Evolutionary conservation across 140 eudicot species (phyloP), one percentile per base, ranked within the genome.

Genomic region (Senecio squalidus): DNA sequence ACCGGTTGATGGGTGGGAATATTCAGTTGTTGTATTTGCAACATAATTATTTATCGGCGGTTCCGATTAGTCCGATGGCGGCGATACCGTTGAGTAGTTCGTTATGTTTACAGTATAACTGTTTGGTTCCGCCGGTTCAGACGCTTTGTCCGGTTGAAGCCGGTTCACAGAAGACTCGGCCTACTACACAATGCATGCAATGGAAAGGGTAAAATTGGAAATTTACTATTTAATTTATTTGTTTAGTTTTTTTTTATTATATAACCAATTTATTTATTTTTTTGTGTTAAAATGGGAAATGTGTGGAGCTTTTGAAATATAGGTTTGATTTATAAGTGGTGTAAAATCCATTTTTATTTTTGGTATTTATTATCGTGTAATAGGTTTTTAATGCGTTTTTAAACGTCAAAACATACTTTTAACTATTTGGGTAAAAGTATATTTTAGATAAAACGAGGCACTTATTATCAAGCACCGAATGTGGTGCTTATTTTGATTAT

Each of bases 121-220:
- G 98, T 17, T 84, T 92, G 98, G 84, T 87, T 49, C 82, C 78
- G 24, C 98, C 98, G 31, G 84, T 88, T 9, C 84, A 82, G 72
- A 81, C 96, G 51, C 88, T 92, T 11, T 92, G 98, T 75, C 98
- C 98, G 43, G 26, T 76, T 62, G 91, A 92, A 66, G 81, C 98
- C 7, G 98, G 98, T 60, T 62, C 60, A 16, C 96, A 84, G 82
- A 87, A 81, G 68, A 79, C 92, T 22, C 81, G 98, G 52, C 98
- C 98, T 51, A 79, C 89, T 0, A 36, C 72, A 10, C 98, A 92
- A 27, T 92, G 98, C 73, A 40, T 53, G 55, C 68, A 63, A 78
- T 84, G 95, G 95, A 81, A 64, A 76, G 96, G 92, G 81, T 81
- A 78, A 63, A 11, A 17, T 56, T 4, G 82, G 68, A 13, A 60